phyloP scores from a whole-genome alignment of 2,329 filamentous ascomycete species.

The Dryadomyces sulphureus region DNA sequence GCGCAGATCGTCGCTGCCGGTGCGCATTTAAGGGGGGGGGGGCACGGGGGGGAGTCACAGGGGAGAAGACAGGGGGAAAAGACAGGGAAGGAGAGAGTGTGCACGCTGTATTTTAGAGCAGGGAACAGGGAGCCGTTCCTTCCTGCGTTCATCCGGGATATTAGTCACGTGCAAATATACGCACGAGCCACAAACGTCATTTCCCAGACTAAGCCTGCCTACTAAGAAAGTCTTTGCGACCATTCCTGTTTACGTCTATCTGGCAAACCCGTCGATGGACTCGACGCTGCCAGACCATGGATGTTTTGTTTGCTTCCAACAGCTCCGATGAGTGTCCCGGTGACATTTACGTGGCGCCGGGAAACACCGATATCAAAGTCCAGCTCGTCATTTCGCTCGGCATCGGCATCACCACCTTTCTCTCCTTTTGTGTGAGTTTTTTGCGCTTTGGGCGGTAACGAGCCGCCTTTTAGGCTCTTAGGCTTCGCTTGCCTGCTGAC shows the following conservation, averaged over 20 bases:
- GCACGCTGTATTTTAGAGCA: not conserved
- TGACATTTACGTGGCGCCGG: constrained; percentile 18
- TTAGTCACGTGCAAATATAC: not conserved
- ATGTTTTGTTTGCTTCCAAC: constrained; percentile 8
- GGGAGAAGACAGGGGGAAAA: not conserved
- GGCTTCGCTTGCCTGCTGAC: not conserved
- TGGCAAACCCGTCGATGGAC: not conserved
- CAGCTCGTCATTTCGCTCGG: constrained; percentile 60
- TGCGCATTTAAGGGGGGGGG: constrained; percentile 17
- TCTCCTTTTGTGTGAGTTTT: constrained; percentile 51
- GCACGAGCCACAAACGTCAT: not conserved
- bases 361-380: constrained; percentile 34
- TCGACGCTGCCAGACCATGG: constrained; percentile 10
- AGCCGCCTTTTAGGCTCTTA: too few relatives aligned
- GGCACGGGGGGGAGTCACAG: not conserved
- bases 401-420: constrained; percentile 55
- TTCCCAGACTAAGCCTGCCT: not conserved
- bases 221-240: too few relatives aligned
- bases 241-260: too few relatives aligned
- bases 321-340: constrained; percentile 13
- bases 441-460: too few relatives aligned
- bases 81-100: too few relatives aligned
- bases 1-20: constrained; percentile 16
- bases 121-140: not conserved
- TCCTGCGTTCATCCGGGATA: not conserved